These are phyloP conservation scores for Macadamia integrifolia DNA, from an alignment of 164 flowering plant genomes.

Conservation along the genomic window DNA sequence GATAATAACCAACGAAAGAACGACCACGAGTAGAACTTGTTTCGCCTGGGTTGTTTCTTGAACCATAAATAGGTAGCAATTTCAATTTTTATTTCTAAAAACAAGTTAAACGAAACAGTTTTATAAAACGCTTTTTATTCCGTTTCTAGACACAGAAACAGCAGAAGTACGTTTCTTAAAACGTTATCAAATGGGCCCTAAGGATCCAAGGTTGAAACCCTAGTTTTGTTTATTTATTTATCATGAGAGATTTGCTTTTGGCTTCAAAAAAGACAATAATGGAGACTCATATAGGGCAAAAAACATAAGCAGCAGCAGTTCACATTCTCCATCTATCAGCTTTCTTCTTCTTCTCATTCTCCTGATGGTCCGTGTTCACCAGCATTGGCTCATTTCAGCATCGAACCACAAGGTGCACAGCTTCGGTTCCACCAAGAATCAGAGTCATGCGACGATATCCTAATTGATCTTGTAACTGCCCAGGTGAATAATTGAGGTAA, in stretches of 20 bases:
- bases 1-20: too few relatives aligned
- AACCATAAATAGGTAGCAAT: too few relatives aligned
- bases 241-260: too few relatives aligned
- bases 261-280: conserved; percentile 13
- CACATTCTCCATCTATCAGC: conserved; percentile 40
- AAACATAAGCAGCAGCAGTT: conserved; percentile 37
- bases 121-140: too few relatives aligned
- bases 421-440: conserved; percentile 40
- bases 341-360: conserved; percentile 24
- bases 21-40: too few relatives aligned
- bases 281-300: conserved; percentile 38
- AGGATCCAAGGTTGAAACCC: conserved; percentile 6
- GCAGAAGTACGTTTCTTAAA: too few relatives aligned
- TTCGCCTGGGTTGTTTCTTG: too few relatives aligned
- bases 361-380: conserved; percentile 24
- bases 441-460: conserved; percentile 20
- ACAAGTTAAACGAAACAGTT: too few relatives aligned
- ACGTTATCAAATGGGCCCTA: too few relatives aligned
- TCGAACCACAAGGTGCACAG: conserved; percentile 32
- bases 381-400: conserved; percentile 43
- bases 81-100: too few relatives aligned
- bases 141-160: too few relatives aligned
- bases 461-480: conserved; percentile 39
- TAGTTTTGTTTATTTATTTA: background rate
- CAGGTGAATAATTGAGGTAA: conserved; percentile 32